phyloP scores from a whole-genome alignment of 108 stramenopile genomes.

The Stephanodiscus triporus region DNA sequence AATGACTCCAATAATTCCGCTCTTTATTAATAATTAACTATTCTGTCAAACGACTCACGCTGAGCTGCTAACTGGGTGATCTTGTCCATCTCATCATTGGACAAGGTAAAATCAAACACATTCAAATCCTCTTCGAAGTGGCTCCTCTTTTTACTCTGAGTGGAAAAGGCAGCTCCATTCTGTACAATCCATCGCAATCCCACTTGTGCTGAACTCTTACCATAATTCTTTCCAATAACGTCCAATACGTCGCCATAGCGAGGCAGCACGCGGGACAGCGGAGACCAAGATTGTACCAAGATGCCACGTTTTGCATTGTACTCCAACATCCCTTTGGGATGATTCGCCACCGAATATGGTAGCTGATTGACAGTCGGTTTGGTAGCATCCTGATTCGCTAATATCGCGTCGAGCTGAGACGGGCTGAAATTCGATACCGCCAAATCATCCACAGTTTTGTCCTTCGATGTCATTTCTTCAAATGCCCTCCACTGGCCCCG shows the following conservation, averaged over 20 bases:
- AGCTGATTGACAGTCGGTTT: slow-evolving; percentile 80
- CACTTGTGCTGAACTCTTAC: slow-evolving; percentile 77
- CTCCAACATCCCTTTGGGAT: slow-evolving; percentile 57
- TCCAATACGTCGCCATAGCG: slow-evolving; percentile 52
- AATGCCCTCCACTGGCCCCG: slow-evolving; percentile 75
- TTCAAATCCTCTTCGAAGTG: slow-evolving; percentile 78
- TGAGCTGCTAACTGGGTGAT: slow-evolving; percentile 33
- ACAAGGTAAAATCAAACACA: slow-evolving; percentile 78
- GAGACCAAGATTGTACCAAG: slow-evolving; percentile 81
- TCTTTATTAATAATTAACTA: neutral
- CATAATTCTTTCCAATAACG: slow-evolving; percentile 69
- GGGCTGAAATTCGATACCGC: slow-evolving; percentile 77
- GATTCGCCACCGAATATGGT: slow-evolving; percentile 68
- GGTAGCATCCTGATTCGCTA: slow-evolving; percentile 44
- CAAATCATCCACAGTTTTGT: slow-evolving; percentile 55
- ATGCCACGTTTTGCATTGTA: slow-evolving; percentile 67
- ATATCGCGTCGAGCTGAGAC: slow-evolving; percentile 68
- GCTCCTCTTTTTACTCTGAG: slow-evolving; percentile 60
- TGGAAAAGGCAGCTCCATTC: slow-evolving; percentile 67
- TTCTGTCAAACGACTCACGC: neutral
- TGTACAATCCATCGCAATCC: slow-evolving; percentile 82
- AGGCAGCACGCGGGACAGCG: slow-evolving; percentile 54
- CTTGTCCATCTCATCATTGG: slow-evolving; percentile 66
- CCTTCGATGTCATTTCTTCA: slow-evolving; percentile 65
- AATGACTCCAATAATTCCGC: neutral